Evolutionary conservation across 768 basidiomycete genomes (phyloP).

Genomic region (Daedalea quercina): DNA sequence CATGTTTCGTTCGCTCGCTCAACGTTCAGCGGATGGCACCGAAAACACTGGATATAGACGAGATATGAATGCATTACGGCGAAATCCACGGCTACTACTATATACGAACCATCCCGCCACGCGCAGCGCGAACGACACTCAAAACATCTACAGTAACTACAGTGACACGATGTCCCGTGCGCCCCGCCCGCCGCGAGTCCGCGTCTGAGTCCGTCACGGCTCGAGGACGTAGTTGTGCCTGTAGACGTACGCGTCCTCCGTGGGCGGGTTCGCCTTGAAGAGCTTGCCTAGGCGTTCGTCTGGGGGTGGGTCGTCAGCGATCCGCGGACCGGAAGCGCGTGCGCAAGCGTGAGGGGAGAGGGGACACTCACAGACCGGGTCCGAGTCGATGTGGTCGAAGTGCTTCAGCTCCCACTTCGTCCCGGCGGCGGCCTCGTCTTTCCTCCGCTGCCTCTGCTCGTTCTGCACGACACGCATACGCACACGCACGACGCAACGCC

Average conservation of each 20-base stretch:
- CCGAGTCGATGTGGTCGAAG: conserved; percentile 63
- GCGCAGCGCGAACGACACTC: no score
- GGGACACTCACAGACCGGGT: conserved; percentile 55
- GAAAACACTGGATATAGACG: no score
- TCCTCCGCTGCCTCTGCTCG: conserved; percentile 83
- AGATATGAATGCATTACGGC: no score
- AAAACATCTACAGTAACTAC: no score
- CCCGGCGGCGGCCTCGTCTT: conserved; percentile 71
- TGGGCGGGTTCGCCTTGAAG: conserved; percentile 57
- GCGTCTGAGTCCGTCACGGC: neutral
- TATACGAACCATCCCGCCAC: no score
- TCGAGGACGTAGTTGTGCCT: conserved; percentile 24
- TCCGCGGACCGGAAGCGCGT: neutral
- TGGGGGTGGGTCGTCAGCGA: conserved; percentile 16
- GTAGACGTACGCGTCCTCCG: conserved; percentile 76
- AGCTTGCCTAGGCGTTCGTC: conserved; percentile 61
- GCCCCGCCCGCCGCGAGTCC: no score
- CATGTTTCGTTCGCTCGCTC: no score
- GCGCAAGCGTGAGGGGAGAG: conserved; percentile 9
- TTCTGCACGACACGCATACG: no score
- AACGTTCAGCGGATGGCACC: no score
- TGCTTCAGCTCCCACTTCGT: conserved; percentile 72
- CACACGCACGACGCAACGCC: no score
- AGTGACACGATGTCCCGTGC: no score
- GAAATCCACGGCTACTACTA: no score